Percentiles rank a stretch among this genome's conserved stretches.
phyloP scores from a whole-genome alignment of 2,329 filamentous ascomycete species.

The Colletotrichum incanum region DNA sequence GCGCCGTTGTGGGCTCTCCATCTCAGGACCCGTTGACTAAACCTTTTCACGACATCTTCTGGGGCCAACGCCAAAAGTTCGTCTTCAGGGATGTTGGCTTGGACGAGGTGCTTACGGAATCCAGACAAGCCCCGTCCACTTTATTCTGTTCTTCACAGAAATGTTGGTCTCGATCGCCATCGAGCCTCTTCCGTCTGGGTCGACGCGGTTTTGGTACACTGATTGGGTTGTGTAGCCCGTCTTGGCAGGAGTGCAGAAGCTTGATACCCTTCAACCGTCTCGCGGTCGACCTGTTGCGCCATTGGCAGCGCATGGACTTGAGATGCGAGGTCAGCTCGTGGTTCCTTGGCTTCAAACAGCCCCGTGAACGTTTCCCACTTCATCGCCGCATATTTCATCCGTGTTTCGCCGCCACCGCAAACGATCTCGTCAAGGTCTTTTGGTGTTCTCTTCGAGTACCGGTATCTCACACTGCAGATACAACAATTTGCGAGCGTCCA shows the following conservation, averaged over 20 bases:
- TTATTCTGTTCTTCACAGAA: too few relatives aligned
- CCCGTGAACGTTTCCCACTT: not conserved
- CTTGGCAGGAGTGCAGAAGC: not conserved
- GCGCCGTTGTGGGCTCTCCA: conserved; percentile 26
- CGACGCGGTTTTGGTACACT: not conserved
- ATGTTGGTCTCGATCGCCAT: too few relatives aligned
- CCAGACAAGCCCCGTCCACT: not conserved
- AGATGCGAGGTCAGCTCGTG: too few relatives aligned
- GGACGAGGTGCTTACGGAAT: not conserved
- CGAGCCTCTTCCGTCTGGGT: not conserved
- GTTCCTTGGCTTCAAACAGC: not conserved
- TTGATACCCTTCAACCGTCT: not conserved
- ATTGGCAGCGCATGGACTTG: too few relatives aligned
- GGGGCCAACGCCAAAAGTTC: not conserved
- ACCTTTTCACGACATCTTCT: conserved; percentile 9
- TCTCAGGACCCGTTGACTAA: conserved; percentile 19
- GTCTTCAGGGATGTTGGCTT: not conserved
- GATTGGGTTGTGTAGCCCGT: not conserved
- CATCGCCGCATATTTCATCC: not conserved
- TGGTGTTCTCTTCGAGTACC: not conserved
- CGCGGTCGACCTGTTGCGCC: too few relatives aligned
- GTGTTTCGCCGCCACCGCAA: too few relatives aligned
- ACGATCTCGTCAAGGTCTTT: too few relatives aligned
- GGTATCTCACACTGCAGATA: not conserved
- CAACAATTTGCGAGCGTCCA: not conserved